These are phyloP conservation scores for Tetrapisispora arboricola DNA, from an alignment of 805 yeast genomes.

Conservation along the genomic window DNA sequence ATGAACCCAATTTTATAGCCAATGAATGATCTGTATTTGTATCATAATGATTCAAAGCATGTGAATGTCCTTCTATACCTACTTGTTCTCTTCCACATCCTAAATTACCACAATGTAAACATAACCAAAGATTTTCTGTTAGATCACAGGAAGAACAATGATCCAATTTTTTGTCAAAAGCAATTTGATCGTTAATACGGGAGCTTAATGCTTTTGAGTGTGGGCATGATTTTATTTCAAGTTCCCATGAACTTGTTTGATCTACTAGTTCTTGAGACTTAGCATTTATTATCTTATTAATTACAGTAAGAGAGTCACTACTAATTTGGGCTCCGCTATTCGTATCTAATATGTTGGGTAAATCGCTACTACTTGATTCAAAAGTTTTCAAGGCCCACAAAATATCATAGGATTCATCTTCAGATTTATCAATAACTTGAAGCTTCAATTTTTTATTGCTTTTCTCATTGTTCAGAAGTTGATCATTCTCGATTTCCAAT, in stretches of 20 bases:
- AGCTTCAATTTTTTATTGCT: constrained; percentile 24
- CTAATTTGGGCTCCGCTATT: constrained; percentile 4
- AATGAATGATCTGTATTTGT: constrained; percentile 50
- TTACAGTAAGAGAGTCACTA: constrained; percentile 5
- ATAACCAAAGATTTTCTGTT: constrained; percentile 78
- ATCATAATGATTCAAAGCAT: constrained; percentile 69
- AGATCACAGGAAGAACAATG: constrained; percentile 54
- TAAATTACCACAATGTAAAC: constrained; percentile 79
- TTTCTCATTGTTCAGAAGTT: constrained; percentile 14
- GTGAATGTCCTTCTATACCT: constrained; percentile 91
- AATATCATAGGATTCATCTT: constrained; percentile 24
- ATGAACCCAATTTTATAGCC: constrained; percentile 85
- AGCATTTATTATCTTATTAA: constrained; percentile 19
- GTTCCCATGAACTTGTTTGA: constrained; percentile 87
- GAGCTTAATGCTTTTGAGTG: constrained; percentile 49
- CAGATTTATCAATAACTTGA: constrained; percentile 23
- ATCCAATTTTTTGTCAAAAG: constrained; percentile 24
- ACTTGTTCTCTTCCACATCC: constrained; percentile 95
- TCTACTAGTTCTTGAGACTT: constrained; percentile 29
- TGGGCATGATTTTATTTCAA: constrained; percentile 68
- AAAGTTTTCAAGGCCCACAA: constrained; percentile 17
- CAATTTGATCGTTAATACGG: neutral
- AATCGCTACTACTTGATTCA: neutral
- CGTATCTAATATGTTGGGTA: neutral
- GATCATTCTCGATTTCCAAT: constrained; percentile 26